Conservation (phyloP, 1,284 basidiomycete species). For the Erythrobasidium hasegawianum region DNA sequence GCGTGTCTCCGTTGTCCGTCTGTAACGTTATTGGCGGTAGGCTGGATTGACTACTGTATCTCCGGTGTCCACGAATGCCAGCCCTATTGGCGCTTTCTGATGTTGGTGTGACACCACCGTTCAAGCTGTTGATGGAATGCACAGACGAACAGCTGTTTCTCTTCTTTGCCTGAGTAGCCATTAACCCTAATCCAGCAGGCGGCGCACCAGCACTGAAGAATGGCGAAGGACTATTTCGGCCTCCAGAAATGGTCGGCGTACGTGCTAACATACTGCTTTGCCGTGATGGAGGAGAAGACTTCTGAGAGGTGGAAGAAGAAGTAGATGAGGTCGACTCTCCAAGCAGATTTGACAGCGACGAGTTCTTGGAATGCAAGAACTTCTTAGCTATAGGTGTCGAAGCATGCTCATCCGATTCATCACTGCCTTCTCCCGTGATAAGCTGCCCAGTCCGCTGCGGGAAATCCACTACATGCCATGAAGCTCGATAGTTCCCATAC, state of each 20-base stretch:
- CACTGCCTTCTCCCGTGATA: neutral
- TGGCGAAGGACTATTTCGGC: constrained; percentile 13
- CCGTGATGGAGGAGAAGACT: constrained; percentile 7
- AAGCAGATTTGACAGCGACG: constrained; percentile 10
- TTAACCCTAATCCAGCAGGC: constrained; percentile 21
- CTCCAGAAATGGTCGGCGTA: constrained; percentile 27
- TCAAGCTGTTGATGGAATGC: constrained; percentile 12
- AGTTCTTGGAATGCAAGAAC: constrained; percentile 22
- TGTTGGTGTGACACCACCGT: neutral
- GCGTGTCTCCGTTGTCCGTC: neutral
- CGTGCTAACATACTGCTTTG: constrained; percentile 12
- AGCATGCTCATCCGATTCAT: neutral
- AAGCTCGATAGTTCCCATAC: constrained; percentile 11
- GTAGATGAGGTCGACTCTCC: constrained; percentile 2
- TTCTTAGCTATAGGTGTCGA: constrained; percentile 25
- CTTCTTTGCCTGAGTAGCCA: constrained; percentile 24
- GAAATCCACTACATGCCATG: constrained; percentile 33
- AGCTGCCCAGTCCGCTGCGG: neutral
- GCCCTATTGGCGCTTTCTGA: neutral
- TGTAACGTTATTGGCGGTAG: neutral
- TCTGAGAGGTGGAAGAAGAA: constrained; percentile 9
- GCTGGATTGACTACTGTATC: neutral
- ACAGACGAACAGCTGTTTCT: constrained; percentile 21
- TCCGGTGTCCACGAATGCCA: neutral
- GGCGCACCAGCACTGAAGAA: constrained; percentile 32